A percentile compares a stretch with the other conserved stretches of the same genome.
These are phyloP conservation scores for Colletotrichum phormii DNA, from an alignment of 2,329 filamentous ascomycete genomes.

Conservation along the genomic window DNA sequence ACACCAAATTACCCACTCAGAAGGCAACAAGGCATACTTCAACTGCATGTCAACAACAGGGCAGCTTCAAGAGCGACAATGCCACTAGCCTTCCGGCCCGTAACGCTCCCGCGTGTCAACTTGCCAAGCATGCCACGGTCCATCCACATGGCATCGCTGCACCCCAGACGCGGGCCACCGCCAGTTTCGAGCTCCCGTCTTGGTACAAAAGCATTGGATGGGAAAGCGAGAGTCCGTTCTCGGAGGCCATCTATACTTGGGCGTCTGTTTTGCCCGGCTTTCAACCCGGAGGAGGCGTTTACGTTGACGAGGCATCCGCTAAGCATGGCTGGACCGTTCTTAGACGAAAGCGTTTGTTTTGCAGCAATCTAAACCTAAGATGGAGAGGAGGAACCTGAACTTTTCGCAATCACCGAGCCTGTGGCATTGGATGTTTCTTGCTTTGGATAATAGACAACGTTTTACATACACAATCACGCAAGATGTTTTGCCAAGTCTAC, in stretches of 20 bases:
- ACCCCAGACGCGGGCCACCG: neutral
- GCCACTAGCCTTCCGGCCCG: neutral
- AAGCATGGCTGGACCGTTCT: slow-evolving; percentile 18
- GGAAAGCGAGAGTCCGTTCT: neutral
- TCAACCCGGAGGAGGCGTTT: neutral
- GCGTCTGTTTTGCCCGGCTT: neutral
- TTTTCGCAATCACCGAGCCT: neutral
- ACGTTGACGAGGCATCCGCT: no score
- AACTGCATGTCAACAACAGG: neutral
- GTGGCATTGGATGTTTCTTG: neutral
- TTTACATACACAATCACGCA: neutral
- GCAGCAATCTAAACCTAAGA: neutral
- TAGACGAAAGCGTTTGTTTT: neutral
- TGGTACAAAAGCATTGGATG: neutral
- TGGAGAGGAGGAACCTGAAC: neutral
- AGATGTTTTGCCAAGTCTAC: neutral
- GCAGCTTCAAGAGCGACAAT: neutral
- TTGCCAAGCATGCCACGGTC: neutral
- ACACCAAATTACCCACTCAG: no score
- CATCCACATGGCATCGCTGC: neutral
- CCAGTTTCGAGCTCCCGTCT: neutral
- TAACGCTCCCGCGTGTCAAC: neutral
- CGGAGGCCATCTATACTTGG: neutral
- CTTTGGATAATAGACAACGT: neutral
- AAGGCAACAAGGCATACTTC: neutral